These are phyloP conservation scores for Venturia asperata DNA, from an alignment of 2,329 filamentous ascomycete species.

Conservation along the genomic window DNA sequence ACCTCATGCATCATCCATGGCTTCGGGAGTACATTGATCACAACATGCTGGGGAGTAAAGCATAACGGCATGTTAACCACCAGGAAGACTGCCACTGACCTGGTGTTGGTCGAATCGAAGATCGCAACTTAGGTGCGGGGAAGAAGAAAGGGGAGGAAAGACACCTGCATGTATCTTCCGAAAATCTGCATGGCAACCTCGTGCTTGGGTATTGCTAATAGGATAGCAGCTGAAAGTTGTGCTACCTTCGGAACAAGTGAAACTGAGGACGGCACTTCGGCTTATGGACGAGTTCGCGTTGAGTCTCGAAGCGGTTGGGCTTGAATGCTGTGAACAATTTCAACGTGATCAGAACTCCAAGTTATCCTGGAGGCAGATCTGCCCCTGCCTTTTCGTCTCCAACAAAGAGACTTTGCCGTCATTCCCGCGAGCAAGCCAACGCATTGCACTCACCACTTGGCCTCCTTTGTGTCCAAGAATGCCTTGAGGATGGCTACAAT, in stretches of 20 bases:
- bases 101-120: neutral
- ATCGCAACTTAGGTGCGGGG: neutral
- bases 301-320: neutral
- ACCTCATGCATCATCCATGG: slow-evolving; percentile 7
- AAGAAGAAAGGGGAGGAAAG: slow-evolving; percentile 3
- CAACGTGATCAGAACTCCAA: neutral
- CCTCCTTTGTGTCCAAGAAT: slow-evolving; percentile 51
- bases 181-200: neutral
- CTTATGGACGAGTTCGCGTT: neutral
- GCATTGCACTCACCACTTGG: slow-evolving; percentile 23
- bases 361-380: neutral
- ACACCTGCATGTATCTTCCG: slow-evolving; percentile 6
- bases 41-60: neutral
- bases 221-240: neutral
- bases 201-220: neutral
- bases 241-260: slow-evolving; percentile 8
- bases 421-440: neutral
- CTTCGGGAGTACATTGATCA: neutral
- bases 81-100: neutral
- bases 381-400: neutral
- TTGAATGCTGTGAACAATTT: neutral
- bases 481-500: slow-evolving; percentile 67
- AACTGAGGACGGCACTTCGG: neutral
- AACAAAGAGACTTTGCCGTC: neutral
- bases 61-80: neutral